These are phyloP conservation scores for Tympanopsis confertula DNA, from an alignment of 2,329 filamentous ascomycete genomes.

Conservation along the genomic window DNA sequence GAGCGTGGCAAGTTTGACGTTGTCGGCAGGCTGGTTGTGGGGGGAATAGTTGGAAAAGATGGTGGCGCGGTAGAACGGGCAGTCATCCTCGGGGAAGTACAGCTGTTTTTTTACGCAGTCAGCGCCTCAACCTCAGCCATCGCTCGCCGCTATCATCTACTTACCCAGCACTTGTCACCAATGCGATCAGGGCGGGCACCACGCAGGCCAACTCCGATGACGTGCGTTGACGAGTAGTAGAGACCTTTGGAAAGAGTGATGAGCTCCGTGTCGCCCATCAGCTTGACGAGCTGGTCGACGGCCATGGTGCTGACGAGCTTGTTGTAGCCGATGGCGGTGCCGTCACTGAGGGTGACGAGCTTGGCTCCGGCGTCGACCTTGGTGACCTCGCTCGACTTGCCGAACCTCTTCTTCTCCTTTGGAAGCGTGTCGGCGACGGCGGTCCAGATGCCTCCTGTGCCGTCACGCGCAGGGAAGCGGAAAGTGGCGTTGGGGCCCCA, in stretches of 20 bases:
- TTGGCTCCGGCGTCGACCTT: slow-evolving; percentile 82
- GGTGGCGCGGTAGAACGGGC: slow-evolving; percentile 97
- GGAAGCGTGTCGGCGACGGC: slow-evolving; percentile 88
- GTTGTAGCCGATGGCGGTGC: slow-evolving; percentile 79
- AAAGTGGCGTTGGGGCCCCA: slow-evolving; percentile 98
- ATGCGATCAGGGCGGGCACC: slow-evolving; percentile 87
- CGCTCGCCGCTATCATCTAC: too few relatives aligned
- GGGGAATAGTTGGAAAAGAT: slow-evolving; percentile 99
- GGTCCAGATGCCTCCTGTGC: slow-evolving; percentile 98
- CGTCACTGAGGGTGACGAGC: slow-evolving; percentile 69
- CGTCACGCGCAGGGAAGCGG: slow-evolving; percentile 90
- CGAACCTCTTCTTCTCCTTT: slow-evolving; percentile 82
- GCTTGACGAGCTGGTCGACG: slow-evolving; percentile 76
- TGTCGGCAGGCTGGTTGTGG: slow-evolving; percentile 81
- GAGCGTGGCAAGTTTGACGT: slow-evolving; percentile 74
- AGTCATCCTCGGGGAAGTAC: slow-evolving; percentile 98
- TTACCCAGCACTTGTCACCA: slow-evolving; percentile 96
- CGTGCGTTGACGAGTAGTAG: slow-evolving; percentile 94
- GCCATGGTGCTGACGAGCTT: slow-evolving; percentile 95
- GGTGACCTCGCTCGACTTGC: slow-evolving; percentile 70
- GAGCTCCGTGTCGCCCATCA: slow-evolving; percentile 79
- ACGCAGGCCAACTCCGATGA: slow-evolving; percentile 89
- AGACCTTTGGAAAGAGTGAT: slow-evolving; percentile 75
- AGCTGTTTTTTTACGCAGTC: slow-evolving; percentile 40
- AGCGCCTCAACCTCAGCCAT: too few relatives aligned